Evolutionary conservation across 805 yeast genomes (phyloP).

Genomic region (Nakazawaea laoshanensis): DNA sequence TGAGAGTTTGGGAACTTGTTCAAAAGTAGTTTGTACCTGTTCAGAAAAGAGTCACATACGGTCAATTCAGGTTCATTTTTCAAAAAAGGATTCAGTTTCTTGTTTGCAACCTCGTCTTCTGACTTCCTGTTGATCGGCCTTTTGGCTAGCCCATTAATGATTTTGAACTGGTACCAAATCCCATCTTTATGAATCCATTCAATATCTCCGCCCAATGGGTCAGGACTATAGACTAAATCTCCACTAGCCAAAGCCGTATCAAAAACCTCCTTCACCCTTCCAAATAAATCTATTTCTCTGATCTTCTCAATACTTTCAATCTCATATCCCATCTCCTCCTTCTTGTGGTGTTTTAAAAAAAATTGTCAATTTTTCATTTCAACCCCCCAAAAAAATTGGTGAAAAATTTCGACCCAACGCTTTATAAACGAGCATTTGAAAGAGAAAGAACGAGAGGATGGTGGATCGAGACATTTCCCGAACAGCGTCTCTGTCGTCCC

Average conservation of each 20-base stretch:
- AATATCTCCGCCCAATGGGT: neutral
- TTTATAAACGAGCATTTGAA: no score
- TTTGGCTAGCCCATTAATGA: conserved; percentile 22
- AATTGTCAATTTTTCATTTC: no score
- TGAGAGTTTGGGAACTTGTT: conserved; percentile 84
- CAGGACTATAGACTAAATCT: conserved; percentile 3
- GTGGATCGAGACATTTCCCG: neutral
- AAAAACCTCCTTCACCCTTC: conserved; percentile 2
- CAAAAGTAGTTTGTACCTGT: conserved; percentile 54
- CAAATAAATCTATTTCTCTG: neutral
- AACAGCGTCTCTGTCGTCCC: conserved; percentile 8
- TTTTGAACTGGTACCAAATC: conserved; percentile 20
- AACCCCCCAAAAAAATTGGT: no score
- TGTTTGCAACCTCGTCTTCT: conserved; percentile 12
- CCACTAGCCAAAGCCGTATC: conserved; percentile 1
- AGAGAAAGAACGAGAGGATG: neutral
- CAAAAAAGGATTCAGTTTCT: conserved; percentile 61
- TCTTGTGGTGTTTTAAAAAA: no score
- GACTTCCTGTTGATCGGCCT: conserved; percentile 24
- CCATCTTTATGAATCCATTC: neutral
- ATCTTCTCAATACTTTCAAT: conserved; percentile 1
- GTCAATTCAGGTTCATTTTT: conserved; percentile 74
- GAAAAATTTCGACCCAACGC: no score
- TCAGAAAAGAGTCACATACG: conserved; percentile 42
- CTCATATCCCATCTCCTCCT: conserved; percentile 1